Base-by-base conservation (phyloP, 495 filamentous ascomycete species). In the Penicillium canescens region DNA sequence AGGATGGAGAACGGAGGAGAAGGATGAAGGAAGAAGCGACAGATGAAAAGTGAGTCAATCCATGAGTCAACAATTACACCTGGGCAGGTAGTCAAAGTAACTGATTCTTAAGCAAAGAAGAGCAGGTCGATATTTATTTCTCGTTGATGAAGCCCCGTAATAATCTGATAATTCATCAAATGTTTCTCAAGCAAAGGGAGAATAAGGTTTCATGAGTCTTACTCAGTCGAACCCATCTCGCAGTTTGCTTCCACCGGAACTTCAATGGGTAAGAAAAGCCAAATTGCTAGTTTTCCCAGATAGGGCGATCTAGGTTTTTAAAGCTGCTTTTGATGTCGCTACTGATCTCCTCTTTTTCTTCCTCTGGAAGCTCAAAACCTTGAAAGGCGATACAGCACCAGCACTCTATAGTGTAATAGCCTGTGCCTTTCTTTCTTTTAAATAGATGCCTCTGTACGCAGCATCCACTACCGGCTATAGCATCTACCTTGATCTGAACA, bases 381-480 rank as follows among this genome's bases (percentile, higher is more conserved):
- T 47, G 54, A 36, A 42, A 56, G 12, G 6, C 6, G 1, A 38
- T 41, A 52, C 54, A 56, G 41, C 54, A 56, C 34, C 42, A 31
- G 24, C 54, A 56, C 37, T 51, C 36, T 1, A 13, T 18, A 31
- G 54, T 56, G 42, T 47, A 52, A 46, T 56, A 47, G 6, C 47
- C 54, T n/a, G 31, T 6, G 11, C 34, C 47, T n/a, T 47, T 51
- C 9, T 7, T 36, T 11, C 38, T 39, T 37, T 39, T 33, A 23
- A 13, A 46, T 23, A 42, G 13, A 37, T 33, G 35, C 11, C 42
- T 42, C 13, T 40, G 35, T 21, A 12, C 42, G 28, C 54, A 56
- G 42, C 54, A 56, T 46, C 47, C 42, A 31, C 54, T 9, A 11
- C 23, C 54, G 42, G 13, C 54, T 51, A 20, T 47, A 56, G 33